Evolutionary conservation across 441 rosid species (phyloP).

Genomic region (Erodium moschatum): DNA sequence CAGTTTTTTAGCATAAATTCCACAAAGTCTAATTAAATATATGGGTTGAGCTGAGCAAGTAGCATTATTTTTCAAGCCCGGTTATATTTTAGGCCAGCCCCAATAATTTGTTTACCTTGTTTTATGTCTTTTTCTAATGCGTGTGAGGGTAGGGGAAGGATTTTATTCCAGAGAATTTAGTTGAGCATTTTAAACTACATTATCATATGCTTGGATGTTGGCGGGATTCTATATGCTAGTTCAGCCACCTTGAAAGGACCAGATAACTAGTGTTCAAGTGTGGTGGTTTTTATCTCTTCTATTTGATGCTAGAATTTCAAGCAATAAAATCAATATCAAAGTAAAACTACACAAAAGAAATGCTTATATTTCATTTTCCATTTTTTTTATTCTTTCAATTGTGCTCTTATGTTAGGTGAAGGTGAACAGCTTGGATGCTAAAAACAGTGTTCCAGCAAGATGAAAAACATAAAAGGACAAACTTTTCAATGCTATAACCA

Average conservation of each 20-base stretch:
- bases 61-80: neutral
- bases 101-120: neutral
- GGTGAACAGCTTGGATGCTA: constrained; percentile 10
- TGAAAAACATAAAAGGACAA: neutral
- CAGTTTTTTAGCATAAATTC: neutral
- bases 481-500: neutral
- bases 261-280: neutral
- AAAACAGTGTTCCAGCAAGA: neutral
- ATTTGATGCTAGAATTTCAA: neutral
- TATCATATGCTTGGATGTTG: neutral
- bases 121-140: neutral
- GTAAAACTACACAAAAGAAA: neutral
- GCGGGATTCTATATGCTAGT: neutral
- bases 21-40: neutral
- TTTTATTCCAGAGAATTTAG: neutral
- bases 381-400: neutral
- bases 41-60: neutral
- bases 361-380: neutral
- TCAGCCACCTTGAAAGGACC: neutral
- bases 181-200: neutral
- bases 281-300: neutral
- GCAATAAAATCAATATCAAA: constrained; percentile 1
- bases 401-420: constrained; percentile 2
- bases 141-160: neutral
- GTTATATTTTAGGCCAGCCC: neutral